Base-by-base conservation (phyloP, 1,139 yeast species). In the Suhomyces terraborum region DNA sequence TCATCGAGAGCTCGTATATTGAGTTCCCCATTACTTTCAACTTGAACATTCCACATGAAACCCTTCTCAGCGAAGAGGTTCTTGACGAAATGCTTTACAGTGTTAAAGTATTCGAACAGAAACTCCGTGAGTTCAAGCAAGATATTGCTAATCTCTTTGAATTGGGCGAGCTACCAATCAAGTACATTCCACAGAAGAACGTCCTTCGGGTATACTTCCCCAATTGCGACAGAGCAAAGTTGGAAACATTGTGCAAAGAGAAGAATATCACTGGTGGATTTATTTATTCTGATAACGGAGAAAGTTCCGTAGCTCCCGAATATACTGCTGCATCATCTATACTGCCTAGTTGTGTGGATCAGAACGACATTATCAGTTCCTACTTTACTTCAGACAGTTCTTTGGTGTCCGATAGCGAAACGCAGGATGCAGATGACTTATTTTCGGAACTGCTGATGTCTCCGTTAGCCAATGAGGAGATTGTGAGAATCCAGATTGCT, bases 161-260 rank as follows among this genome's bases (percentile, higher is more conserved):
- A 55, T 47, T 80, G 66, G 69, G 87, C 66, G 54, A 75, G 43
- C 63, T 77, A 47, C 82, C 82, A 8, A 59, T 77, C 44, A 71
- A 68, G 45, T 69, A 65, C 47, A 52, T 64, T 24, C 45, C 57
- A 9, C 52, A 53, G n/a, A 60, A 61, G 38, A 56, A 62, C 42
- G 64, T 70, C 19, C 61, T 78, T 32, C 61, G 80, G 46, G 73
- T 80, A 34, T 78, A 75, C 54, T 80, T 80, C 54, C 81, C 84
- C 20, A 80, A 80, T 55, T 72, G 80, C 49, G 83, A 80, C 46
- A 61, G 66, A 12, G 58, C 53, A 13, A 79, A 75, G 53, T 66
- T 80, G 56, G 83, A 79, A 53, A 47, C 47, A 14, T 59, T 80
- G 39, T 61, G 81, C 46, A 54, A 66, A 36, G 86, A 80, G 32